A percentile compares a stretch with the other conserved stretches of the same genome.
Conservation (phyloP, 257 asterid species). For the Forsythia viridissima region DNA sequence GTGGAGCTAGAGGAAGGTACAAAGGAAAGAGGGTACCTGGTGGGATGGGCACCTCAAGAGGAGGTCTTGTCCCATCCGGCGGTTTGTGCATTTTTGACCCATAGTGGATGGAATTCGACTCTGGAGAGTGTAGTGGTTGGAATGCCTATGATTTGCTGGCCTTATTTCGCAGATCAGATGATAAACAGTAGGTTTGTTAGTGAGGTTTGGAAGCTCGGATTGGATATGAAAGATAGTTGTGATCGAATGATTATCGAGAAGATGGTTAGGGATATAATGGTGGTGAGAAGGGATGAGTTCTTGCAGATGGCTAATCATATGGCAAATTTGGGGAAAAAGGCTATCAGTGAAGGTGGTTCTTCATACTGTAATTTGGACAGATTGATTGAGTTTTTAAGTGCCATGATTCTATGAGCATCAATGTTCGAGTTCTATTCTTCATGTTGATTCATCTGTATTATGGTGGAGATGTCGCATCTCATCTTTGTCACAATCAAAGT, state of each 20-base stretch:
- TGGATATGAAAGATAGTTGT: conserved; percentile 63
- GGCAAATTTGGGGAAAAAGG: conserved; percentile 38
- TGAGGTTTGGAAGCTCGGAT: conserved; percentile 51
- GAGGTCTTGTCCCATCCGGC: conserved; percentile 50
- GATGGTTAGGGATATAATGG: conserved; percentile 58
- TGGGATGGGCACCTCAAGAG: conserved; percentile 58
- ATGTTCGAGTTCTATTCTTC: background rate
- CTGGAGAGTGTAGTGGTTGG: conserved; percentile 44
- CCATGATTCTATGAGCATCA: background rate
- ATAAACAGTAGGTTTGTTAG: conserved; percentile 56
- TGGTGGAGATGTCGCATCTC: background rate
- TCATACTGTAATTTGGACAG: conserved; percentile 40
- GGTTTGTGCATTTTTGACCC: conserved; percentile 45
- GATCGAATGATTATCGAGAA: conserved; percentile 43
- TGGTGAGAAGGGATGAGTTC: conserved; percentile 43
- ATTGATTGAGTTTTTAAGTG: conserved; percentile 5
- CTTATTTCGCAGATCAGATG: conserved; percentile 49
- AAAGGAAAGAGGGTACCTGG: conserved; percentile 39
- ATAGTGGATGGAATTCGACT: conserved; percentile 62
- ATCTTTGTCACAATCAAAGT: too few relatives aligned
- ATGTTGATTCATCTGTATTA: background rate
- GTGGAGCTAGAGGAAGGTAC: conserved; percentile 31
- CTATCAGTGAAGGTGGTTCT: conserved; percentile 47
- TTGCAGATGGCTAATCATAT: conserved; percentile 30
- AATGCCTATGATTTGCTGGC: conserved; percentile 62